Percentiles rank a stretch among this genome's conserved stretches.
phyloP scores from a whole-genome alignment of 495 filamentous ascomycete species.

The Barbatosphaeria neglecta region DNA sequence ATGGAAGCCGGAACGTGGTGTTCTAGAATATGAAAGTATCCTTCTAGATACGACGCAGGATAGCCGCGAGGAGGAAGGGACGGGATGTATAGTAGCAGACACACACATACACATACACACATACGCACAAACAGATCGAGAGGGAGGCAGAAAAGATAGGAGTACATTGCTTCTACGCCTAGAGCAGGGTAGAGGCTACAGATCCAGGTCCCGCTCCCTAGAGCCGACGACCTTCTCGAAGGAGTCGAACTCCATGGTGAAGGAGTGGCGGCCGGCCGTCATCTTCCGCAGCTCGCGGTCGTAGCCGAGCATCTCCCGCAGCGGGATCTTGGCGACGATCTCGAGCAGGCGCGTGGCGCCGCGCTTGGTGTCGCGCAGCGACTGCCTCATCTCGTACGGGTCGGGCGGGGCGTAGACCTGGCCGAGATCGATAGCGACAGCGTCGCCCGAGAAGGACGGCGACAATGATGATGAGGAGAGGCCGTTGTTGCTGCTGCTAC shows the following conservation, averaged over 20 bases:
- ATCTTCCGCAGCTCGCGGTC: slow-evolving; percentile 77
- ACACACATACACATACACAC: no score
- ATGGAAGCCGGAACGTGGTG: no score
- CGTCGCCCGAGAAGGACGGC: no score
- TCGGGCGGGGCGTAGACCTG: slow-evolving; percentile 78
- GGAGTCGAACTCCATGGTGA: slow-evolving; percentile 82
- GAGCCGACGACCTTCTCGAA: slow-evolving; percentile 73
- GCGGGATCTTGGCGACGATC: slow-evolving; percentile 73
- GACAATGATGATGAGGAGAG: no score
- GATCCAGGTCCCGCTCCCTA: slow-evolving; percentile 28
- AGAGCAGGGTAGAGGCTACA: no score
- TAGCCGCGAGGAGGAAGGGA: no score
- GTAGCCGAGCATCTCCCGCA: slow-evolving; percentile 97
- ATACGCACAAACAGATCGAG: no score
- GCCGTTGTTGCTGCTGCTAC: slow-evolving; percentile 16
- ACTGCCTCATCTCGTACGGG: slow-evolving; percentile 55
- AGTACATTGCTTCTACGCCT: no score
- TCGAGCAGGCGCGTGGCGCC: slow-evolving; percentile 30
- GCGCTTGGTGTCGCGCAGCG: slow-evolving; percentile 26
- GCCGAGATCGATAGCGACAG: slow-evolving; percentile 44
- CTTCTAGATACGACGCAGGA: no score
- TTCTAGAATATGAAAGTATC: no score
- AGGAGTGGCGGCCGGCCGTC: slow-evolving; percentile 80
- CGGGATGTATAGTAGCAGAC: no score
- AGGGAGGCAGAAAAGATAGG: no score